These are phyloP conservation scores for Pseudogymnoascus sp. DNA, from an alignment of 2,329 filamentous ascomycete genomes.

Conservation along the genomic window DNA sequence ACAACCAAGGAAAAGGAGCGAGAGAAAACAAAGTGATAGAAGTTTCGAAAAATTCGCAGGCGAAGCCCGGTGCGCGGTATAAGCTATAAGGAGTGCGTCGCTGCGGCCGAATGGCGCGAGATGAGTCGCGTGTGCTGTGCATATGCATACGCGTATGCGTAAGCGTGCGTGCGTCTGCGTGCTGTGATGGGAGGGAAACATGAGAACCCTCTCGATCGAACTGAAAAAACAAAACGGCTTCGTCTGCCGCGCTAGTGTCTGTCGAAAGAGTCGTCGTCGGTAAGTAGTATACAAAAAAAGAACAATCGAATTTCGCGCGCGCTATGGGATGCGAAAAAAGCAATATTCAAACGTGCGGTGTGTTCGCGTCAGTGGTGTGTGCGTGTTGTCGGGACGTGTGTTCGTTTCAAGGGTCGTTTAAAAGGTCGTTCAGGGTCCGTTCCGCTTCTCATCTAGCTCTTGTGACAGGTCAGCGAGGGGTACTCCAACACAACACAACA, in stretches of 20 bases:
- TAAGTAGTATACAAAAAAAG: not conserved
- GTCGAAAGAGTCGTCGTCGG: not conserved
- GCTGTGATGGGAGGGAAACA: not conserved
- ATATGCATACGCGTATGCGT: too few relatives aligned
- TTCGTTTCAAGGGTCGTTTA: not conserved
- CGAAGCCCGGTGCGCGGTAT: not conserved
- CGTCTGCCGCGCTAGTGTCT: not conserved
- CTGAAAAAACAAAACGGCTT: not conserved
- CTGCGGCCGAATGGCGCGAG: not conserved
- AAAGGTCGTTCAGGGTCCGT: not conserved
- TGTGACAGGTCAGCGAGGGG: not conserved
- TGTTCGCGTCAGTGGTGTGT: not conserved
- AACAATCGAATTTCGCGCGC: not conserved
- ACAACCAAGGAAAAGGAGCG: not conserved
- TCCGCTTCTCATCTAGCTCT: not conserved
- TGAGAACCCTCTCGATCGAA: not conserved
- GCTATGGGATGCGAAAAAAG: not conserved
- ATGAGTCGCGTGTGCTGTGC: not conserved
- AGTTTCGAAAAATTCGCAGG: not conserved
- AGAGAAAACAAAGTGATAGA: not conserved
- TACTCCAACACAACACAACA: not conserved
- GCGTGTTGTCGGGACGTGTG: not conserved
- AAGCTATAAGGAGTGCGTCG: not conserved
- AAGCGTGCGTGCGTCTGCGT: not conserved
- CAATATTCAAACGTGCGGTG: not conserved